phyloP scores from a whole-genome alignment of 2,329 filamentous ascomycete species.

The Monascus ruber region DNA sequence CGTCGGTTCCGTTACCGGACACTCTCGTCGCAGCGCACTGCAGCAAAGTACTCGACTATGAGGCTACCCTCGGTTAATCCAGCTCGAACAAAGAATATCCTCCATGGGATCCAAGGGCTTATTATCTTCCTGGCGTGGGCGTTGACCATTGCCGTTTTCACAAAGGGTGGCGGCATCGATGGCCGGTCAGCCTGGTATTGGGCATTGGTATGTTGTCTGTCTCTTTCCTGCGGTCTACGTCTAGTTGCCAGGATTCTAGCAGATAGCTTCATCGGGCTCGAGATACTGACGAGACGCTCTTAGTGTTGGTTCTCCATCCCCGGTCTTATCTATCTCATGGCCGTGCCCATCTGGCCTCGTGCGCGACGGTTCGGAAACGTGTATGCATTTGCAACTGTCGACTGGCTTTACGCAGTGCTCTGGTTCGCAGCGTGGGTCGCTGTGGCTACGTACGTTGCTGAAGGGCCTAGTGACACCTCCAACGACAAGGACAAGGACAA shows the following conservation, averaged over 20 bases:
- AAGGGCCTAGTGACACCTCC: constrained; percentile 42
- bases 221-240: background rate
- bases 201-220: constrained; percentile 38
- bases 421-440: constrained; percentile 51
- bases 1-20: background rate
- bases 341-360: constrained; percentile 50
- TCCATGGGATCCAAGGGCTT: constrained; percentile 44
- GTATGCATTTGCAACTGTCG: constrained; percentile 47
- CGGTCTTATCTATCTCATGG: constrained; percentile 47
- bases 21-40: background rate
- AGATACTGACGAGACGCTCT: background rate
- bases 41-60: constrained; percentile 9
- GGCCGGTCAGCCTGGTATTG: constrained; percentile 47
- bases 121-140: constrained; percentile 49
- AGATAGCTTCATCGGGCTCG: background rate
- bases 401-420: constrained; percentile 42
- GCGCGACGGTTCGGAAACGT: constrained; percentile 48
- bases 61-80: constrained; percentile 27
- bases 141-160: constrained; percentile 48
- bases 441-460: constrained; percentile 44
- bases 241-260: background rate
- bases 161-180: constrained; percentile 42
- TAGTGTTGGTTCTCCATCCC: constrained; percentile 51
- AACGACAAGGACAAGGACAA: constrained; percentile 10
- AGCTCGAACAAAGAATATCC: constrained; percentile 44